Base-by-base conservation (phyloP, 768 basidiomycete genomes). In the Podaxis sp. region DNA sequence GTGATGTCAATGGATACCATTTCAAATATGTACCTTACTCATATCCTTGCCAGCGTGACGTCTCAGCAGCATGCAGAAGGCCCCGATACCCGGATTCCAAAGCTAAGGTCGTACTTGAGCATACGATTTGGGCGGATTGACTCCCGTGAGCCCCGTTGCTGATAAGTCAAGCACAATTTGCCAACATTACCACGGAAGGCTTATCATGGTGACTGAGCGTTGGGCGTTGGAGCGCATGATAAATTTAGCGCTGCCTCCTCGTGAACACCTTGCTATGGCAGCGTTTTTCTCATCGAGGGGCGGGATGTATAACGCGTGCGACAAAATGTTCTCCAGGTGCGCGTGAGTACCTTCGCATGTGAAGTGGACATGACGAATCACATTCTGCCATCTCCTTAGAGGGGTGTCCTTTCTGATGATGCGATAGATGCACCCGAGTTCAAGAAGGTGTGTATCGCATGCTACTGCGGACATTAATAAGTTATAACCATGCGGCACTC, bases 181-280 rank as follows among this genome's bases (percentile, higher is more conserved):
- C 30, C 30, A 33, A 33, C 7, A 33, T 8, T 33, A 9, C 8
- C 8, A 33, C 9, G 30, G 9, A 33, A 33, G 30, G 30, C 2
- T 33, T 33, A 33, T 26, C 40, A 40, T 1, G 22, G 4, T 26
- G 26, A 30, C 7, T 30, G 30, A 30, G 30, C 8, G 30, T 9
- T 9, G 30, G 30, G 30, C 17, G n/a, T 46, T 6, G 7, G 8
- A 13, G 3, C 22, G 4, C 12, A 13, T 26, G 58, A 52, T 42
- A 59, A 52, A 59, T 52, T 59, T 59, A 59, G 36, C 36, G 28
- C 15, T 19, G 15, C n/a, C 4, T 9, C 40, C 52, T 42, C 52
- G 40, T 61, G 59, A 53, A 61, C 52, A 53, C 26, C n/a, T n/a
- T 15, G n/a, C 51, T n/a, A 48, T 58, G 33, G 57, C 6, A 53